Base-by-base conservation (phyloP, 2,329 filamentous ascomycete genomes). In the Stemphylium beticola region DNA sequence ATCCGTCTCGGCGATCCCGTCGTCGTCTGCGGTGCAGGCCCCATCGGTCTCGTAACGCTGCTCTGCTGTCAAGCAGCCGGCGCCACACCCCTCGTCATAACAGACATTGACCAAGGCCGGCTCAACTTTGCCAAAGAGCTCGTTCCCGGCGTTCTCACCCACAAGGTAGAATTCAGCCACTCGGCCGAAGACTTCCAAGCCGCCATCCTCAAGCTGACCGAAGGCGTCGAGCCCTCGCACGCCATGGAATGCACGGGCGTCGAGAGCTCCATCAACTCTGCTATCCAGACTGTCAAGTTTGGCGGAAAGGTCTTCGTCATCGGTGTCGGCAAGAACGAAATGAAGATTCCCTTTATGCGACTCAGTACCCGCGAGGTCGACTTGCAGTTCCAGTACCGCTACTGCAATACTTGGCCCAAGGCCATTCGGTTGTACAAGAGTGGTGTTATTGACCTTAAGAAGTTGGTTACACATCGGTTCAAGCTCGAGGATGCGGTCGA, bases 271-370 rank as follows among this genome's bases (percentile, higher is more conserved):
- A 90, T 98, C 69, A 86, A 87, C 5, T 83, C 90, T 24, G 92
- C 92, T 48, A 93, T 97, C 74, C 95, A 93, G 84, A 88, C 91
- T 9, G 86, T 90, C 74, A 96, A 93, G 79, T 98, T 98, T 70
- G 95, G 93, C 62, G 93, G 95, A 67, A 96, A 96, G 78, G 93
- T 98, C 49, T 98, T 98, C 73, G 89, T 98, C 61, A 96, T 97
- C 63, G 93, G 93, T 36, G 93, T 98, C 2, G 95, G 93, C 64
- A 93, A 90, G 83, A 93, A 95, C 75, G 91, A 97, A 81, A 95
- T 98, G 81, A 92, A 86, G 77, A 89, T 98, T 61, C 93, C 93
- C 24, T 98, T 98, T 77, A 97, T 97, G 93, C 82, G 92, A 46
- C 84, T 93, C 53, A 93, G 89, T 68, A 93, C 93, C 5, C 85